phyloP scores from a whole-genome alignment of 805 yeast species.

The Metschnikowia dekortorum region DNA sequence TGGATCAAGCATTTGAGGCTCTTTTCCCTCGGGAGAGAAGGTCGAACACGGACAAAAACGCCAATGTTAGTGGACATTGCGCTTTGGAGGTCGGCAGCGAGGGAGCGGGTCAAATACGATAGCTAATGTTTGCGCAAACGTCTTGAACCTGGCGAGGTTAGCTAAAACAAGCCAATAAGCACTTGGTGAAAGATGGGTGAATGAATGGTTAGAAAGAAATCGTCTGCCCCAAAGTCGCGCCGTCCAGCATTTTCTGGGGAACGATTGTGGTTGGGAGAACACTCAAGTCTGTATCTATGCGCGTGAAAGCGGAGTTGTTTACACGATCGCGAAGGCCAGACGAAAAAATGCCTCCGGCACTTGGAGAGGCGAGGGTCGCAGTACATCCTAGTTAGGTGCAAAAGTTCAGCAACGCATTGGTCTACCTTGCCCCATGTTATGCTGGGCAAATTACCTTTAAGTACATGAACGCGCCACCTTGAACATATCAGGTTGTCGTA shows the following conservation, averaged over 20 bases:
- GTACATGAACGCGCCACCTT: no score
- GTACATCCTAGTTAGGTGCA: neutral
- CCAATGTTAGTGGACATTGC: conserved; percentile 27
- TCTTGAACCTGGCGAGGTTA: neutral
- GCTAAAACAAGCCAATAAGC: neutral
- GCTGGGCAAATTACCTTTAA: no score
- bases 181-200: neutral
- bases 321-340: neutral
- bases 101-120: neutral
- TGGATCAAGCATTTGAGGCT: conserved; percentile 22
- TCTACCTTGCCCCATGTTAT: no score
- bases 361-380: neutral
- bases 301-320: neutral
- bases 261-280: conserved; percentile 1
- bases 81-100: neutral
- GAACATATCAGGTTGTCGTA: no score
- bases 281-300: neutral
- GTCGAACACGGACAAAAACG: conserved; percentile 53
- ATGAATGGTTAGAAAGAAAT: neutral
- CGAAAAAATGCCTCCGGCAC: neutral
- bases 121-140: neutral
- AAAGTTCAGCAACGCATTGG: no score
- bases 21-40: conserved; percentile 32
- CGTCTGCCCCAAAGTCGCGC: neutral
- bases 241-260: neutral